Evolutionary conservation across 192 early-diverging fungal species (phyloP).

Genomic region (Pilobolus umbonatus): DNA sequence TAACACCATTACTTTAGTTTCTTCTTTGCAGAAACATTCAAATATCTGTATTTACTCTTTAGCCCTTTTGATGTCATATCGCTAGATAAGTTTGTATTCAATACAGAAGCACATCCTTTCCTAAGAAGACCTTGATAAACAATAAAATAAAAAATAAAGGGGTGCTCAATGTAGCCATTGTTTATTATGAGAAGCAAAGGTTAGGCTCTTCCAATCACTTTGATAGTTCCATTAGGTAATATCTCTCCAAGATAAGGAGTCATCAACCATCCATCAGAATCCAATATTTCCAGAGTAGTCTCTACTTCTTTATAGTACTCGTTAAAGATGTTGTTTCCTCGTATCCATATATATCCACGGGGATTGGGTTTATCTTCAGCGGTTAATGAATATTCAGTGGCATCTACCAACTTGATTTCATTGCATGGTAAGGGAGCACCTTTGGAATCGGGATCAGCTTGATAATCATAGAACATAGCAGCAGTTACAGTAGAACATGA

Average conservation of each 20-base stretch:
- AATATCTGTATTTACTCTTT: conserved; percentile 66
- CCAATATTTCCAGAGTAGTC: conserved; percentile 68
- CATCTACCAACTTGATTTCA: conserved; percentile 76
- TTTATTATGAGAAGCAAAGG: conserved; percentile 64
- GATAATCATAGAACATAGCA: conserved; percentile 42
- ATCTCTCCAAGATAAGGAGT: conserved; percentile 76
- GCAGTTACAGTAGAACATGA: conserved; percentile 32
- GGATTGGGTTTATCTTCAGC: conserved; percentile 67
- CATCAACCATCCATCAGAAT: conserved; percentile 81
- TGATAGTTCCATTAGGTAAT: conserved; percentile 30
- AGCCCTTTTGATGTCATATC: conserved; percentile 46
- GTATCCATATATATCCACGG: conserved; percentile 85
- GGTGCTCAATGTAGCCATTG: conserved; percentile 56
- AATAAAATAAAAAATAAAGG: neutral
- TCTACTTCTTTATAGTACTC: conserved; percentile 76
- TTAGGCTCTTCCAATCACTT: conserved; percentile 52
- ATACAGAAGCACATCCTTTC: conserved; percentile 65
- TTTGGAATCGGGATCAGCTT: conserved; percentile 47
- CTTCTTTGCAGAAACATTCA: conserved; percentile 69
- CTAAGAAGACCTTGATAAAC: conserved; percentile 7
- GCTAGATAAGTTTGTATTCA: conserved; percentile 60
- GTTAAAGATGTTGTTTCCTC: conserved; percentile 71
- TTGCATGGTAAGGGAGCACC: conserved; percentile 57
- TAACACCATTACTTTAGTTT: conserved; percentile 30
- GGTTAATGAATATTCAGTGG: conserved; percentile 70